A percentile compares a stretch with the other conserved stretches of the same genome.
Evolutionary conservation across 192 early-diverging fungal genomes (phyloP).

Genomic region (Coemansia sp.): DNA sequence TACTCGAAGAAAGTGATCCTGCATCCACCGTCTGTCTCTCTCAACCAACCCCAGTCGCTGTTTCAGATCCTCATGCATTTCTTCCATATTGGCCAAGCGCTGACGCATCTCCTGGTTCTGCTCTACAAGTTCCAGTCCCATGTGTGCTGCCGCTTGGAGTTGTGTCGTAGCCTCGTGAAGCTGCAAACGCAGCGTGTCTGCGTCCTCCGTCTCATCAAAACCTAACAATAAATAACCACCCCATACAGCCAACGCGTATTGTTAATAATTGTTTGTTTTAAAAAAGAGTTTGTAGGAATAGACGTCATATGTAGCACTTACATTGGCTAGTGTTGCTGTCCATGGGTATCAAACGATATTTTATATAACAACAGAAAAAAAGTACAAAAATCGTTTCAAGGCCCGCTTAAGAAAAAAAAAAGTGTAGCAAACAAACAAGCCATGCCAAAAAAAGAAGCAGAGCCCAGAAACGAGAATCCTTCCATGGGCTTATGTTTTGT

Average conservation of each 20-base stretch:
- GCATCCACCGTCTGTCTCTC: conserved; percentile 48
- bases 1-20: conserved; percentile 47
- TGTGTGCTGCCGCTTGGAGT: conserved; percentile 38
- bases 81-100: conserved; percentile 19
- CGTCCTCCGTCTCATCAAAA: conserved; percentile 23
- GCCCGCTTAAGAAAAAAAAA: not conserved
- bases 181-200: conserved; percentile 24
- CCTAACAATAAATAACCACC: conserved; percentile 13
- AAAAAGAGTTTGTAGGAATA: not conserved
- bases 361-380: not conserved
- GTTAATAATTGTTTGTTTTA: not conserved
- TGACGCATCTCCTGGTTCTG: conserved; percentile 36
- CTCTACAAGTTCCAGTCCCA: conserved; percentile 40
- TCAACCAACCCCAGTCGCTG: conserved; percentile 34
- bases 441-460: not conserved
- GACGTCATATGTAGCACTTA: not conserved
- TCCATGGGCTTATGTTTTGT: not conserved
- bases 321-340: not conserved
- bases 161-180: conserved; percentile 37
- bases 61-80: conserved; percentile 25
- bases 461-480: not conserved
- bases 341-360: not conserved
- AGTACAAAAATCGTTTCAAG: not conserved
- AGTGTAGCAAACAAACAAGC: not conserved
- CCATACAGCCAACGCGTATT: not conserved